phyloP scores from a whole-genome alignment of 768 basidiomycete genomes.

The Suillus plorans region DNA sequence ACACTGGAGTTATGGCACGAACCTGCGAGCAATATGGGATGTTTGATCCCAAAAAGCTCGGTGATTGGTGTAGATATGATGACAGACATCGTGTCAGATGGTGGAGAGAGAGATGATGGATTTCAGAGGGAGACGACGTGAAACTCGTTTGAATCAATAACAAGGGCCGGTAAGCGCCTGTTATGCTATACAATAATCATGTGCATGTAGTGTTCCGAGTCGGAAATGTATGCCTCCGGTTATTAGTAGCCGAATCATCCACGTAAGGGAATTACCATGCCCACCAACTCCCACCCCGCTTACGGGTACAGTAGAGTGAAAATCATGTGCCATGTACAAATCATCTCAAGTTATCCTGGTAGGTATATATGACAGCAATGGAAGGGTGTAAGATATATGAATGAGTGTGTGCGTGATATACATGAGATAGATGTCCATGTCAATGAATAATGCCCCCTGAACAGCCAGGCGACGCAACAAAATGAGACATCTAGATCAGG shows the following conservation, averaged over 20 bases:
- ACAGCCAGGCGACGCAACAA: background rate
- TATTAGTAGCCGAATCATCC: background rate
- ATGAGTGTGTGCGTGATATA: slow-evolving; percentile 32
- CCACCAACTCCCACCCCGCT: background rate
- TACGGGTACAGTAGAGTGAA: background rate
- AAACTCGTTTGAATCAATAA: slow-evolving; percentile 8
- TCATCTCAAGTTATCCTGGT: slow-evolving; percentile 19
- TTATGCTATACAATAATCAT: slow-evolving; percentile 1
- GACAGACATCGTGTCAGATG: slow-evolving; percentile 46
- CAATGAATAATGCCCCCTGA: background rate
- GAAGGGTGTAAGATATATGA: slow-evolving; percentile 12
- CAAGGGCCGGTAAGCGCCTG: background rate
- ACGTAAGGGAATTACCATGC: too few species aligned
- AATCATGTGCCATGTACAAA: slow-evolving; percentile 4
- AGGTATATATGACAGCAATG: slow-evolving; percentile 30
- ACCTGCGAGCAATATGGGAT: slow-evolving; percentile 86
- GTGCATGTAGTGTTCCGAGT: background rate
- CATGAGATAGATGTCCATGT: slow-evolving; percentile 31
- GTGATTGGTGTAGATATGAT: slow-evolving; percentile 87
- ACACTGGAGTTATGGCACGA: slow-evolving; percentile 23
- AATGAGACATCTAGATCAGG: slow-evolving; percentile 4
- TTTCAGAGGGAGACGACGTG: background rate
- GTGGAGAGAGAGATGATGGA: background rate
- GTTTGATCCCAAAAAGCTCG: slow-evolving; percentile 83
- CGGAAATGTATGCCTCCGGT: background rate